Percentiles rank a stretch among this genome's conserved stretches.
Evolutionary conservation across 1,284 basidiomycete species (phyloP).

Genomic region (Cryptococcus sp.): DNA sequence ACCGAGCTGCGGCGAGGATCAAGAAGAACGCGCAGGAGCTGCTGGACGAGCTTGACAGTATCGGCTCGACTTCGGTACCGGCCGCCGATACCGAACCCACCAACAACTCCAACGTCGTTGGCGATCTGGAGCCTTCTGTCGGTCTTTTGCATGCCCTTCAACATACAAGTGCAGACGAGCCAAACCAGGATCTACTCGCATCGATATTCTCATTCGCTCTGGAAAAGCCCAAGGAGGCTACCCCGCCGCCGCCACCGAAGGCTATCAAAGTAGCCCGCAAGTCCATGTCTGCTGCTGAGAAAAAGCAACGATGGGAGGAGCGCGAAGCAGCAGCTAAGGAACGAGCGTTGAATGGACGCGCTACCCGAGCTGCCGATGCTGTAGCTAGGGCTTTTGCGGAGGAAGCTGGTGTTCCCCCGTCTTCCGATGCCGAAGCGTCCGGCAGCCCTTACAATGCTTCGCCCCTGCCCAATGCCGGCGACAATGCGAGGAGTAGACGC

Average conservation of each 20-base stretch:
- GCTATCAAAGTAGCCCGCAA: slow-evolving; percentile 39
- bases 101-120: slow-evolving; percentile 30
- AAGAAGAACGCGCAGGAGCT: slow-evolving; percentile 63
- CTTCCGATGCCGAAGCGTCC: slow-evolving; percentile 40
- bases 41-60: slow-evolving; percentile 62
- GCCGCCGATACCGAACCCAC: background rate
- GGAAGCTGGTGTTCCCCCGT: slow-evolving; percentile 24
- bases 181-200: slow-evolving; percentile 60
- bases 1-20: slow-evolving; percentile 72
- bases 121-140: slow-evolving; percentile 71
- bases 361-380: slow-evolving; percentile 25
- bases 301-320: slow-evolving; percentile 27
- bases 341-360: slow-evolving; percentile 8
- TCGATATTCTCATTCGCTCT: slow-evolving; percentile 70
- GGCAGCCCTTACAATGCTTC: background rate
- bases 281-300: slow-evolving; percentile 26
- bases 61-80: slow-evolving; percentile 20
- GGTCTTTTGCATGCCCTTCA: slow-evolving; percentile 40
- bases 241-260: slow-evolving; percentile 55
- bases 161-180: slow-evolving; percentile 33
- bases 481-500: slow-evolving; percentile 7
- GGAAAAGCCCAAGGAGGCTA: slow-evolving; percentile 62
- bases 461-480: background rate
- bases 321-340: slow-evolving; percentile 28
- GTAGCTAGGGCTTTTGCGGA: slow-evolving; percentile 27